Base-by-base conservation (phyloP, 2,329 filamentous ascomycete genomes). In the Epichloe glyceriae region DNA sequence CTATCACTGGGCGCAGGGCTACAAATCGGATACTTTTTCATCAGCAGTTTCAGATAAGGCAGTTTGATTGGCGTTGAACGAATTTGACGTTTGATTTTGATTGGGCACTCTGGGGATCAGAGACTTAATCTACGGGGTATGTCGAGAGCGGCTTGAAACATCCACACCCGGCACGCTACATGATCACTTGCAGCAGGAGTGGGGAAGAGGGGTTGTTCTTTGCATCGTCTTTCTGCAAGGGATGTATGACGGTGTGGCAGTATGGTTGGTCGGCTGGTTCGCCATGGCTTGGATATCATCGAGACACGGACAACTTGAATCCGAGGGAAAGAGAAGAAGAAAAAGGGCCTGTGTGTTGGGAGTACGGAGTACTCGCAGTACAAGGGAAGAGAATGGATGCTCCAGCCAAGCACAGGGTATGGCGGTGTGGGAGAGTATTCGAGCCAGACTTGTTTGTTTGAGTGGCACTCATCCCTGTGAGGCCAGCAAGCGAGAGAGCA, bases 131-230 rank as follows among this genome's bases (percentile, higher is more conserved):
- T n/a, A 49, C 35, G 30, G 26, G 8, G 46, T 42, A 42, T 37
- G 17, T 49, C 12, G 48, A 45, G 33, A 33, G 41, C 38, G 30
- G 26, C 33, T 33, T 47, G 50, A 47, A 44, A 48, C 40, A 51
- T 35, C 49, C 19, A 40, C 20, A 26, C 17, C 50, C 40, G 45
- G 39, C 11, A 44, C 34, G 35, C 33, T 38, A 51, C 50, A 42
- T 48, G 15, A 51, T 51, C 40, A 40, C 39, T 45, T 40, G 47
- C 51, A 46, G 51, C 38, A 47, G 22, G 44, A 46, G 47, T 50
- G 51, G 51, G 17, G 43, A 43, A 38, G 41, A 17, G 22, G 22
- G 47, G 38, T 20, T 50, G 39, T 52, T 45, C 26, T 48, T 47
- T 35, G 40, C 39, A 47, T 51, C 45, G 50, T 19, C 37, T 39